Evolutionary conservation across 768 basidiomycete genomes (phyloP), one percentile per base, ranked within the genome.

Genomic region (Austroboletus eburneus): DNA sequence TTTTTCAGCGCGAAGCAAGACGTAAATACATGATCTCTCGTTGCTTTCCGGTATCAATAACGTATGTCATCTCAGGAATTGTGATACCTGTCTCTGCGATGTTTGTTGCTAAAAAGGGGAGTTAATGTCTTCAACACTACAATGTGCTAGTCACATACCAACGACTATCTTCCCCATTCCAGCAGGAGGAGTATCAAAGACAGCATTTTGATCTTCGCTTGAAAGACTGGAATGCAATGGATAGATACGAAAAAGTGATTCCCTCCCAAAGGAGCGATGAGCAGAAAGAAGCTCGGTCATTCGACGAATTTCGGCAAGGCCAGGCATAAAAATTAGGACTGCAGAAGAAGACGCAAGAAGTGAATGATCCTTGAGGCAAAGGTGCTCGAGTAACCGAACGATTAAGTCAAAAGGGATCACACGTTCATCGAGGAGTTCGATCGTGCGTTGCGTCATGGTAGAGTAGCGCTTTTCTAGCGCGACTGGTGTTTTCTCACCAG

Each of bases 61-160:
- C 95, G 55, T 91, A 93, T 9, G 93, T 95, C 49, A 96, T 89
- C 57, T 99, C 96, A 6, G 95, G 95, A 45, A 99, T 99, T 2
- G 96, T 99, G 45, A 99, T 90, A 56, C 95, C 95, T 13, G 95
- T 99, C 67, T 99, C 95, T 14, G 91, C 88, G 56, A 94, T 91
- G 59, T 95, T 91, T 27, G 91, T 91, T 3, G 89, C 89, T 91
- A 39, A 29, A 21, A 35, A 16, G 44, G 14, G 9, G 12, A 5
- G 51, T n/a, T n/a, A 16, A 45, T 46, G 21, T 10, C 5, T 16
- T 39, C 39, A 38, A 37, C 20, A 23, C 29, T 9, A 35, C 49
- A 45, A 13, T 37, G 38, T 2, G 23, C 16, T 18, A 56, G n/a
- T 38, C 29, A 23, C 75, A 33, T 60, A 92, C 92, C 88, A 34